Base-by-base conservation (phyloP, 345 rosid genomes). In the Euphorbia peplus region DNA sequence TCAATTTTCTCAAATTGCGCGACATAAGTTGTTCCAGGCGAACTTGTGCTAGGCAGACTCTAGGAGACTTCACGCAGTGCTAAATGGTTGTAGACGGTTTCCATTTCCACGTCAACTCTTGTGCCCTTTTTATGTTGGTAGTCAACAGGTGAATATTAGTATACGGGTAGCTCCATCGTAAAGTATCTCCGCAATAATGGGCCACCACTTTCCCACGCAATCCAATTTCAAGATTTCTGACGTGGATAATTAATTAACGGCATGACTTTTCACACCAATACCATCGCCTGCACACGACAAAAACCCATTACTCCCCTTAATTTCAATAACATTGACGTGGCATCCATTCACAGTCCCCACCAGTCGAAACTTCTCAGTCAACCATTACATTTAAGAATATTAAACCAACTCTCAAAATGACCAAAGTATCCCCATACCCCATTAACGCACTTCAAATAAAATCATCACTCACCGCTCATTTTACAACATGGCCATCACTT, bases 271-370 rank as follows among this genome's bases (percentile, higher is more conserved):
- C 1, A 16, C 0, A n/a, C 56, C 0, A 30, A 15, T 64, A 24
- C 14, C 13, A 4, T 12, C 12, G 29, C 18, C n/a, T 57, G 74
- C 78, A 83, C 30, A 12, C 0, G 73, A 80, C 56, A 12, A 24
- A 22, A 63, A 4, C 39, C 39, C 46, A 44, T 54, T 18, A 12
- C 7, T 42, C 35, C 81, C 87, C 81, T 83, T 81, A 73, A 81
- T 78, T 80, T 81, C 85, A 73, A 54, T 48, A 70, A 70, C 46
- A 73, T 8, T 75, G 86, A 80, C 88, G 86, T 78, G 85, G 60
- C 83, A 52, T 47, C 18, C 73, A 70, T 74, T 77, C 68, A 53
- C 70, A 56, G 52, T 1, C 56, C 60, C 61, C 19, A 64, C 64
- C 73, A 18, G 55, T 73, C 69, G 71, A 59, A 59, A 67, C 52